phyloP scores from a whole-genome alignment of 2,329 filamentous ascomycete species.

The Fusarium heterosporum region DNA sequence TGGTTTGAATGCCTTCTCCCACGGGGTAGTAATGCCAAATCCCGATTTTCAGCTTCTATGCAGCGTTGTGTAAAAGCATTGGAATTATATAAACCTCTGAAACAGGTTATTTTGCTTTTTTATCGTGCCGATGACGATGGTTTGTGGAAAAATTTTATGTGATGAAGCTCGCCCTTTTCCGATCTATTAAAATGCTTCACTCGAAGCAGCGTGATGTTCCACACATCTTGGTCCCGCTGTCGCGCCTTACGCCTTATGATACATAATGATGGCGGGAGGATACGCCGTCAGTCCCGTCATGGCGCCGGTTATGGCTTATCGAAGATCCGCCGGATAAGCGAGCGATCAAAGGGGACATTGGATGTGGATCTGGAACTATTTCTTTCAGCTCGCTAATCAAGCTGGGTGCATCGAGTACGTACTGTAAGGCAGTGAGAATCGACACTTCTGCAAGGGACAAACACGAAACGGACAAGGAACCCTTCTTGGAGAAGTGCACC shows the following conservation, averaged over 20 bases:
- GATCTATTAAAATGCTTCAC: neutral
- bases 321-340: slow-evolving; percentile 13
- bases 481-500: slow-evolving; percentile 6
- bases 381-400: slow-evolving; percentile 2
- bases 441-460: slow-evolving; percentile 41
- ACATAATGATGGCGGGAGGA: neutral
- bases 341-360: slow-evolving; percentile 29
- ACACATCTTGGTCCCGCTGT: neutral
- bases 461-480: neutral
- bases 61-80: slow-evolving; percentile 1
- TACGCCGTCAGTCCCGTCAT: slow-evolving; percentile 1
- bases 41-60: neutral
- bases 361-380: slow-evolving; percentile 20
- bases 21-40: neutral
- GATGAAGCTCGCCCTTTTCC: neutral
- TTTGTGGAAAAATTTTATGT: slow-evolving; percentile 2
- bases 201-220: slow-evolving; percentile 5
- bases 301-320: slow-evolving; percentile 17
- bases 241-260: neutral
- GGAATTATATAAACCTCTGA: slow-evolving; percentile 2
- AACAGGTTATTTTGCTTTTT: slow-evolving; percentile 4
- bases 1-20: neutral
- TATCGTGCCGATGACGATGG: neutral
- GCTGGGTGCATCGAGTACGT: neutral
- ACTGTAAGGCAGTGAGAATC: neutral